Percentiles rank a stretch among this genome's conserved stretches.
These are phyloP conservation scores for Rhodotorula sphaerocarpa DNA, from an alignment of 768 basidiomycete species.

Conservation along the genomic window DNA sequence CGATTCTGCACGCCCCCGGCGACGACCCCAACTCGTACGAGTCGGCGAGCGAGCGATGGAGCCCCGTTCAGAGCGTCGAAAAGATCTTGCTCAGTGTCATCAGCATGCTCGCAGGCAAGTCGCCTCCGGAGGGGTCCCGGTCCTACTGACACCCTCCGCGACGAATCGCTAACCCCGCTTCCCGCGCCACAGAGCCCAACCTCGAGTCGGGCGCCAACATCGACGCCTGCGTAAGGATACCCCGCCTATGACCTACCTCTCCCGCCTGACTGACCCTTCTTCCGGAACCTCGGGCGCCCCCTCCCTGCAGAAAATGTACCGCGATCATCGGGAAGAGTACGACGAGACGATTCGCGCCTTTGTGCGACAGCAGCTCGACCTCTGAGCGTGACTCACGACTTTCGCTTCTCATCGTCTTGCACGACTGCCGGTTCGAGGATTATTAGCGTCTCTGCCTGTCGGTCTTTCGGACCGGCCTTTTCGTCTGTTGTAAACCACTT, in stretches of 20 bases:
- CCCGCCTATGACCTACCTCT: no score
- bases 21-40: slow-evolving; percentile 68
- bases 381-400: not conserved
- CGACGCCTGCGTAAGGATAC: slow-evolving; percentile 35
- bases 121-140: slow-evolving; percentile 49
- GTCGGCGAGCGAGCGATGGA: slow-evolving; percentile 91
- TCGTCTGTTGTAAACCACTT: no score
- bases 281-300: not conserved
- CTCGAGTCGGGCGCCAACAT: slow-evolving; percentile 95
- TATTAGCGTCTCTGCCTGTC: no score
- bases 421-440: no score
- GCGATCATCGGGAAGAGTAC: slow-evolving; percentile 80
- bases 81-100: slow-evolving; percentile 87
- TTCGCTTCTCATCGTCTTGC: no score
- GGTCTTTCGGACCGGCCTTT: no score
- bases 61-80: slow-evolving; percentile 96
- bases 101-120: slow-evolving; percentile 69
- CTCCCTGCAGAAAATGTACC: slow-evolving; percentile 62
- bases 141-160: slow-evolving; percentile 7
- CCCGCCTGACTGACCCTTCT: no score
- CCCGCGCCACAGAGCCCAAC: slow-evolving; percentile 73
- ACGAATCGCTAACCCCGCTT: no score
- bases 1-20: slow-evolving; percentile 80
- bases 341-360: slow-evolving; percentile 74
- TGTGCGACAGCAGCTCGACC: slow-evolving; percentile 74